Evolutionary conservation across 129 eudicot species (phyloP).

Genomic region (Smallanthus sonchifolius): DNA sequence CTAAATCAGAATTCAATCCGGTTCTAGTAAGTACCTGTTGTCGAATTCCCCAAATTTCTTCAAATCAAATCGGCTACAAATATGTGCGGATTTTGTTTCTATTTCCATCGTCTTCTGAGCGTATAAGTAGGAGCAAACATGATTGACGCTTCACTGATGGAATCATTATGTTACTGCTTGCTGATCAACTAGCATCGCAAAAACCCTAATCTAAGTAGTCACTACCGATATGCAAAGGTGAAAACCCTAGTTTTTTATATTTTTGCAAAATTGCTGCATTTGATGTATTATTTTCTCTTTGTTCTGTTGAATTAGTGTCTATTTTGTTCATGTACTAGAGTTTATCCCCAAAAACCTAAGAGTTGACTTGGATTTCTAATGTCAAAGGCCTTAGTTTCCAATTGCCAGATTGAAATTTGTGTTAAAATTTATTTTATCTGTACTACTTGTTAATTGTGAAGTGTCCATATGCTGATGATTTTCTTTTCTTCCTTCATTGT

Average conservation of each 20-base stretch:
- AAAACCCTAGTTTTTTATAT: constrained; percentile 18
- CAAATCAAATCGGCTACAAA: constrained; percentile 13
- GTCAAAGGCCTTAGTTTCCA: not conserved
- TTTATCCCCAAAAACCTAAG: not conserved
- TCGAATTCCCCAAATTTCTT: not conserved
- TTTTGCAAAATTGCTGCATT: constrained; percentile 19
- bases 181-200: constrained; percentile 8
- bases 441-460: not conserved
- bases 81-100: not conserved
- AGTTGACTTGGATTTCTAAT: constrained; percentile 9
- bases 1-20: constrained; percentile 4
- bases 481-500: not conserved
- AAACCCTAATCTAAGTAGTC: constrained; percentile 19
- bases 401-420: not conserved
- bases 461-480: not conserved
- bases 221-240: constrained; percentile 22
- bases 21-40: not conserved
- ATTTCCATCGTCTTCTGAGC: constrained; percentile 14
- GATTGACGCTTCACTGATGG: constrained; percentile 6
- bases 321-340: not conserved
- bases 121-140: not conserved
- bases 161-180: constrained; percentile 11
- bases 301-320: not conserved
- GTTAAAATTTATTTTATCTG: not conserved
- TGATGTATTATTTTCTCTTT: not conserved